Base-by-base conservation (phyloP, 768 basidiomycete genomes). In the Suillus fuscotomentosus region DNA sequence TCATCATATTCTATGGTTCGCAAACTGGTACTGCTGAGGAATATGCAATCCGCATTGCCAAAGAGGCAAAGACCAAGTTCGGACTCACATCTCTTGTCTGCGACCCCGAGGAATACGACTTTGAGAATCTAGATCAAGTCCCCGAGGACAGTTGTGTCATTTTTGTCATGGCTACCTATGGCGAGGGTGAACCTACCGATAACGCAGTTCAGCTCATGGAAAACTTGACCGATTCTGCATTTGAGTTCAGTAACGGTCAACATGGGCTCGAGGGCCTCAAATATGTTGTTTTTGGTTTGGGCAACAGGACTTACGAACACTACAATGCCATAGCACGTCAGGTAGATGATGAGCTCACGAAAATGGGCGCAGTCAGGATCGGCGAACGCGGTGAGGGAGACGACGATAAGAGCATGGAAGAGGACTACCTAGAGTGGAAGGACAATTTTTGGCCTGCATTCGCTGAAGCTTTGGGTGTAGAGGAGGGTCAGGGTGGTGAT, bases 371-470 rank as follows among this genome's bases (percentile, higher is more conserved):
- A 24, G 75, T 81, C 61, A 88, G 94, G 60, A 91, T 99, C 42
- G 95, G 95, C 50, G 89, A 90, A 74, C 83, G 90, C 45, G 97
- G 97, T 11, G 96, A 99, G 77, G 97, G 97, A 67, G 97, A 99
- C 72, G 97, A 99, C 73, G 97, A 99, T 78, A 97, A 97, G 83
- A 95, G 92, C 73, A 98, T 99, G 96, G 97, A 99, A 76, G 97
- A 99, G 80, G 97, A 99, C 77, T 99, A 99, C 75, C 86, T 99
- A 14, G 95, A 94, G 71, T 99, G 97, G 97, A 99, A 99, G 77
- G 97, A 99, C 72, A 85, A 83, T 69, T 96, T 99, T 95, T 99
- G 95, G 92, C 89, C 91, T 20, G 87, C 88, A 5, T 93, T 99
- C 66, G 84, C 95, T n/a, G 75, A 82, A 62, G 85, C 85, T 24